Evolutionary conservation across 2,329 filamentous ascomycete species (phyloP), one percentile per base, ranked within the genome.

Genomic region (Chalaropsis thielavioides): DNA sequence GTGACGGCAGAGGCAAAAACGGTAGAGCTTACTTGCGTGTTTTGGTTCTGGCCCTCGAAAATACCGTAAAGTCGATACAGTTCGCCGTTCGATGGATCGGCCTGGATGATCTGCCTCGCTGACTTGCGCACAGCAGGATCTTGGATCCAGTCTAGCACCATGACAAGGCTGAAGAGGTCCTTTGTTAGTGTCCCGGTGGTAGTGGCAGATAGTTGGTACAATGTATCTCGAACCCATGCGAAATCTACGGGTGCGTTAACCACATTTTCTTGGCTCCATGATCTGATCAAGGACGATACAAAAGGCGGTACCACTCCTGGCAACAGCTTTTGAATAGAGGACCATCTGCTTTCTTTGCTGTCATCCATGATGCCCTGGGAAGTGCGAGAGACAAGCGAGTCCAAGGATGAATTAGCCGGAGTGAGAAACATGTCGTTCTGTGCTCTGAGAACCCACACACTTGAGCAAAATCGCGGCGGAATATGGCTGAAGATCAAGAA

Each of bases 1-100:
- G 27, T 54, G 5, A 35, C 10, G 2, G 51, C 40, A 8, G 89
- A 86, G 1, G 87, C 86, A 70, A 92, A 81, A 0, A 94, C 84
- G 62, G 83, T 84, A 24, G 79, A 75, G 3, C 87, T 85, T 59
- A 83, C 76, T 0, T 82, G 78, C 1, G 72, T 69, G 27, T 87
- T 85, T 0, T 79, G 82, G 38, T 80, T 80, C 1, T 77, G 76
- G 69, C 75, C 79, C 73, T 95, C 89, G 2, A 90, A 83, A 15
- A 90, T 75, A 0, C 87, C 89, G 71, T 92, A 95, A 0, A 85
- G 83, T 69, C 90, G 88, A 74, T 95, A 96, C 0, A 96, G 76
- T 15, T 79, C 76, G 2, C 89, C 72, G 69, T 84, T 87, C 0
- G 82, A 78, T 0, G 85, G 78, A 64, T 83, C 81, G 60, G 79